Evolutionary conservation across 805 yeast genomes (phyloP).

Genomic region (Suhomyces sp.): DNA sequence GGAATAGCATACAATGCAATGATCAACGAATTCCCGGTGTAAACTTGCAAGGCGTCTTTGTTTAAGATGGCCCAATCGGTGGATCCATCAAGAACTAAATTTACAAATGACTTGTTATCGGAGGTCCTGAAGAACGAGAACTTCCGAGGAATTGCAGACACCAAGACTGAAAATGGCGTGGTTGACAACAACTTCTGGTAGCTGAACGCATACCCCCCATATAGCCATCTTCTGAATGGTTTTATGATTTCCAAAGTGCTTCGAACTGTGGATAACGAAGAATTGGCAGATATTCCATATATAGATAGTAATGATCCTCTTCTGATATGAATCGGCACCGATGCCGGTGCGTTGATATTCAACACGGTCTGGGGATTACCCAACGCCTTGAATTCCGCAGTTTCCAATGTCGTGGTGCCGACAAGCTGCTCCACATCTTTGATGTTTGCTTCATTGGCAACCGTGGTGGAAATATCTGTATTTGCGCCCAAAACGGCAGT

Average conservation of each 20-base stretch:
- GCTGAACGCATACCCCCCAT: constrained; percentile 44
- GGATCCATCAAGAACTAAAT: constrained; percentile 54
- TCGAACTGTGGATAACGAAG: constrained; percentile 16
- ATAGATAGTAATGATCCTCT: constrained; percentile 52
- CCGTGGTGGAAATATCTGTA: constrained; percentile 6
- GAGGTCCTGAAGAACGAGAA: constrained; percentile 12
- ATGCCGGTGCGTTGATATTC: constrained; percentile 55
- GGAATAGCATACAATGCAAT: constrained; percentile 43
- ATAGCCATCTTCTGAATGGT: constrained; percentile 43
- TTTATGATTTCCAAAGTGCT: constrained; percentile 31
- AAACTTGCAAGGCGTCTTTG: constrained; percentile 48
- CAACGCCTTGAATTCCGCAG: constrained; percentile 38
- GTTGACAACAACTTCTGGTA: constrained; percentile 52
- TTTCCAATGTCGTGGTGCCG: constrained; percentile 19
- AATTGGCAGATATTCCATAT: constrained; percentile 28
- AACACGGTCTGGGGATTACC: constrained; percentile 52
- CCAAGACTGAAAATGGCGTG: constrained; percentile 43
- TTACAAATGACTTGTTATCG: constrained; percentile 42
- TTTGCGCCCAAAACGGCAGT: constrained; percentile 1
- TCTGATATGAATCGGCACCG: constrained; percentile 51
- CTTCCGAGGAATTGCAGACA: constrained; percentile 36
- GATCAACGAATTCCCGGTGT: constrained; percentile 51
- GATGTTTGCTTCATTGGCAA: constrained; percentile 10
- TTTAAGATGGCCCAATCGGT: constrained; percentile 62
- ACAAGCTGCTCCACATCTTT: constrained; percentile 16